Percentiles rank a stretch among this genome's conserved stretches.
These are phyloP conservation scores for Berkeleyomyces rouxiae DNA, from an alignment of 2,329 filamentous ascomycete species.

Conservation along the genomic window DNA sequence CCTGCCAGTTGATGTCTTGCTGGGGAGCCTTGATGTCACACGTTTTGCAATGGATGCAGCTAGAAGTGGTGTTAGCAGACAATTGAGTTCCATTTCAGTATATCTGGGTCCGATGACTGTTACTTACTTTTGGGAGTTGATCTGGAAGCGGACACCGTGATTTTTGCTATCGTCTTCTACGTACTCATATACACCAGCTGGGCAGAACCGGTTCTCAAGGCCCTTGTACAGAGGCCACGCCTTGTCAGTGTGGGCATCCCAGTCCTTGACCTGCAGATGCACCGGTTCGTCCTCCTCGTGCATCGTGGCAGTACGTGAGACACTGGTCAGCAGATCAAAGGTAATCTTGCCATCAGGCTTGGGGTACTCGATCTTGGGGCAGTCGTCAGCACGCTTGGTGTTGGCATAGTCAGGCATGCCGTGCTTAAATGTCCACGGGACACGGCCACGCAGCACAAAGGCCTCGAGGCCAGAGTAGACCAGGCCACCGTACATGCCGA, in stretches of 20 bases:
- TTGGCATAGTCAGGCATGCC: constrained; percentile 58
- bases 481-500: constrained; percentile 80
- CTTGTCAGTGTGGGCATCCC: constrained; percentile 72
- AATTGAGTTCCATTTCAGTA: not conserved
- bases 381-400: constrained; percentile 66
- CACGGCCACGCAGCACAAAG: constrained; percentile 66
- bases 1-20: constrained; percentile 96
- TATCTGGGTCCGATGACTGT: not conserved
- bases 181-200: constrained; percentile 95
- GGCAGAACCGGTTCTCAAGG: constrained; percentile 90
- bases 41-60: constrained; percentile 98
- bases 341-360: constrained; percentile 91
- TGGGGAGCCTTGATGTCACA: constrained; percentile 96
- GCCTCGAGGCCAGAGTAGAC: constrained; percentile 88
- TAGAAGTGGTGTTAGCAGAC: constrained; percentile 23
- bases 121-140: constrained; percentile 94
- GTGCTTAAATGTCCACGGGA: constrained; percentile 87
- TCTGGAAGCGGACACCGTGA: constrained; percentile 86
- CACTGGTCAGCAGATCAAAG: constrained; percentile 91
- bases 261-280: constrained; percentile 86
- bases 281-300: constrained; percentile 98
- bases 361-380: constrained; percentile 81
- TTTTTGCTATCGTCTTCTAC: constrained; percentile 80
- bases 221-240: constrained; percentile 83
- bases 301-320: constrained; percentile 89